A percentile compares a stretch with the other conserved stretches of the same genome.
Conservation (phyloP, 768 basidiomycete genomes). For the Pholiota conissans region DNA sequence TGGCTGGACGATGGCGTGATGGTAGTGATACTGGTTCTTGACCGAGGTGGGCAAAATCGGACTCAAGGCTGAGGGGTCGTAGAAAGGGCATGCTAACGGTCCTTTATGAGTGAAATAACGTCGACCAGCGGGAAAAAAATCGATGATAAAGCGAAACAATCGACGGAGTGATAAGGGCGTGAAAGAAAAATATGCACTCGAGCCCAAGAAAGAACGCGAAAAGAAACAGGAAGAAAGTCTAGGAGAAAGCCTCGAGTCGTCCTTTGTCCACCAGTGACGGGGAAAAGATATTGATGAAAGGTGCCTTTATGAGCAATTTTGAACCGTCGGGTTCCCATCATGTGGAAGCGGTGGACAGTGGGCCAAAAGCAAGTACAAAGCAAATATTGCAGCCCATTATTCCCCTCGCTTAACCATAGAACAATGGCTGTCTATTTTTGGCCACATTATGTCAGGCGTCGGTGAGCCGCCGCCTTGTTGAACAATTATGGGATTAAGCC, state of each 20-base stretch:
- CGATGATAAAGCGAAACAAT: conserved; percentile 1
- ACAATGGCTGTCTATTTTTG: conserved; percentile 8
- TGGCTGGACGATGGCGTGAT: neutral
- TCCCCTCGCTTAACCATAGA: conserved; percentile 1
- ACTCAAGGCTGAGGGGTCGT: conserved; percentile 8
- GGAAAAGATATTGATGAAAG: conserved; percentile 2
- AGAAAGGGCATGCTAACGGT: conserved; percentile 15
- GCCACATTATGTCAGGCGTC: conserved; percentile 7
- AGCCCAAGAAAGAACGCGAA: neutral
- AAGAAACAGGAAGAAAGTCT: conserved; percentile 6
- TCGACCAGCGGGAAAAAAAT: conserved; percentile 16
- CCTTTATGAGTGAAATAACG: neutral
- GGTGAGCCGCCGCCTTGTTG: too few species aligned
- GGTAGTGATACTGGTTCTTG: neutral
- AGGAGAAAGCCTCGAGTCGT: conserved; percentile 3
- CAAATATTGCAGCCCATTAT: conserved; percentile 7
- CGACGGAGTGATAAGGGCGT: neutral
- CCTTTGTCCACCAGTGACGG: conserved; percentile 32
- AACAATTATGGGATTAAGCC: too few species aligned
- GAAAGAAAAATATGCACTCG: conserved; percentile 7
- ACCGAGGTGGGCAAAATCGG: neutral
- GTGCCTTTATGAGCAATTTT: conserved; percentile 5
- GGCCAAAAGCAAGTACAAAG: conserved; percentile 15
- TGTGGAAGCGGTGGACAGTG: neutral
- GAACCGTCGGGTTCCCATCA: conserved; percentile 3